Percentiles rank a stretch among this genome's conserved stretches.
These are phyloP conservation scores for Aspergillus nidulans DNA, from an alignment of 495 filamentous ascomycete genomes.

Conservation along the genomic window DNA sequence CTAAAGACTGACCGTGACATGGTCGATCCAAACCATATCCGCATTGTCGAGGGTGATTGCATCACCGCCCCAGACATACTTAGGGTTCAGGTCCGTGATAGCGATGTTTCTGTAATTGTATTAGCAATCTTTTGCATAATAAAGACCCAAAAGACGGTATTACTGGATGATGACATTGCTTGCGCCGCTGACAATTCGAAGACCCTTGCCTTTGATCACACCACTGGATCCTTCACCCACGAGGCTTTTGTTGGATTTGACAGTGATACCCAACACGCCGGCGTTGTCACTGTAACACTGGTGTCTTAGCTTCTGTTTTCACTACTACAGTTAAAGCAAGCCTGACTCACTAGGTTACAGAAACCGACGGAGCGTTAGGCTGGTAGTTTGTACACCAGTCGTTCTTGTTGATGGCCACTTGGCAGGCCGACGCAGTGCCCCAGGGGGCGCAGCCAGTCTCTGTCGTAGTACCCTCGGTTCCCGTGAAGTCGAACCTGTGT, in stretches of 20 bases:
- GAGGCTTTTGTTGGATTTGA: constrained; percentile 43
- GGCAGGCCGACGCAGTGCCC: constrained; percentile 40
- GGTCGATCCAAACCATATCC: constrained; percentile 46
- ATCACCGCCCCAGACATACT: constrained; percentile 49
- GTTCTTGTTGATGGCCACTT: constrained; percentile 51
- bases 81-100: constrained; percentile 44
- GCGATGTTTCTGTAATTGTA: constrained; percentile 33
- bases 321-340: background rate
- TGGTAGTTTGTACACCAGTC: constrained; percentile 44
- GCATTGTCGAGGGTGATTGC: constrained; percentile 40
- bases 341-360: constrained; percentile 29
- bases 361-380: constrained; percentile 27
- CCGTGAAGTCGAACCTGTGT: constrained; percentile 36
- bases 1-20: constrained; percentile 34
- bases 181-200: constrained; percentile 42
- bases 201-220: constrained; percentile 42
- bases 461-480: constrained; percentile 37
- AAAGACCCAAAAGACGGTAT: too few relatives aligned
- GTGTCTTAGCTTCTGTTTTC: too few relatives aligned
- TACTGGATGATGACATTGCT: constrained; percentile 47
- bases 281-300: constrained; percentile 29
- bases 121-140: too few relatives aligned
- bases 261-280: constrained; percentile 39
- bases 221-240: constrained; percentile 36
- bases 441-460: constrained; percentile 44